phyloP scores from a whole-genome alignment of 176 grass and related monocot genomes.

The Bonia amplexicaulis region DNA sequence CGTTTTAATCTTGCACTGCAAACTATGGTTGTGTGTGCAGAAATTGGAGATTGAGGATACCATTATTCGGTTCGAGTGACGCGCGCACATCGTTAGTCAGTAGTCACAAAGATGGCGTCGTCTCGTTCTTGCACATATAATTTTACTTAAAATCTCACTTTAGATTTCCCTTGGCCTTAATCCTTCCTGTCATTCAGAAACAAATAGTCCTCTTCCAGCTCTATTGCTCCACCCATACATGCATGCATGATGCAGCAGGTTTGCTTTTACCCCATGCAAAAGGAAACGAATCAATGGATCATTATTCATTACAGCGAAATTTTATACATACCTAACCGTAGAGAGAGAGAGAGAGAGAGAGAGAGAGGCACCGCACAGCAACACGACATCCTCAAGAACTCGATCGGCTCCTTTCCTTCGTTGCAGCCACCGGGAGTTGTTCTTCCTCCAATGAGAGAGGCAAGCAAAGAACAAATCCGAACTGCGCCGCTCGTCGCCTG shows the following conservation, averaged over 20 bases:
- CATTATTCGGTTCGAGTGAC: too few species aligned
- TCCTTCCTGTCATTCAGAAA: not conserved
- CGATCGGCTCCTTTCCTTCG: conserved; percentile 40
- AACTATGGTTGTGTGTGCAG: too few species aligned
- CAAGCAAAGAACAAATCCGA: conserved; percentile 61
- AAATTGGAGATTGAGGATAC: too few species aligned
- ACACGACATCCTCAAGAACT: conserved; percentile 7
- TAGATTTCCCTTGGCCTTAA: not conserved
- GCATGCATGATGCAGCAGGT: not conserved
- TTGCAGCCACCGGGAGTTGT: not conserved
- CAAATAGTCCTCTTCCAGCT: not conserved
- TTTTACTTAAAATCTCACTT: too few species aligned
- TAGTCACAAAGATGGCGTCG: too few species aligned
- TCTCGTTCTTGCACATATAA: too few species aligned
- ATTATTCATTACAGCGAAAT: not conserved
- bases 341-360: not conserved
- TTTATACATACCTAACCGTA: conserved; percentile 12
- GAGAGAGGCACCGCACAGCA: not conserved
- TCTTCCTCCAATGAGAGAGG: not conserved
- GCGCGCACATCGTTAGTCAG: too few species aligned
- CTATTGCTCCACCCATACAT: not conserved
- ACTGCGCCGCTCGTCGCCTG: not conserved
- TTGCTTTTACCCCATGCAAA: not conserved
- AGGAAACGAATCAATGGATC: not conserved
- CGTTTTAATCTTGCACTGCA: too few species aligned